phyloP scores from a whole-genome alignment of 2,329 filamentous ascomycete species.

The Alternaria sp. region DNA sequence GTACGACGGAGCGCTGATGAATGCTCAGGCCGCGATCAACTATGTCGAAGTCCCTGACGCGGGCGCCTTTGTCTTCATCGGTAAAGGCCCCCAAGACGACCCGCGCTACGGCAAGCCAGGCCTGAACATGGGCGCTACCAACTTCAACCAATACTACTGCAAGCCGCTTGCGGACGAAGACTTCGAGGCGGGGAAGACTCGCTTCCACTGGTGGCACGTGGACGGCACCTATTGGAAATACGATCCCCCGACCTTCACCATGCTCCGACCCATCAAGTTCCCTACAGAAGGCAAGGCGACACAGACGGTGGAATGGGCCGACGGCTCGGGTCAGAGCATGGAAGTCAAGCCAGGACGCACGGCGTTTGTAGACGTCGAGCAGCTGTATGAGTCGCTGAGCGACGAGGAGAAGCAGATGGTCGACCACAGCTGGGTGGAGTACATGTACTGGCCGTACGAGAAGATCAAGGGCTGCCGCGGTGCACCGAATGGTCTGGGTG shows the following conservation, averaged over 20 bases:
- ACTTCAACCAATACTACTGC: conserved; percentile 1
- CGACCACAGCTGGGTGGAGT: conserved; percentile 4
- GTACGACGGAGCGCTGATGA: background rate
- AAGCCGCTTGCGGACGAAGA: conserved; percentile 4
- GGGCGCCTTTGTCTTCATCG: conserved; percentile 3
- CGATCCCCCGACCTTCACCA: background rate
- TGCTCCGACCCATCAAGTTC: conserved; percentile 3
- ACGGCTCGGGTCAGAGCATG: background rate
- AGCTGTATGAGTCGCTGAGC: conserved; percentile 3
- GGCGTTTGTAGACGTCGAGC: conserved; percentile 1
- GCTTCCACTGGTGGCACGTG: conserved; percentile 3
- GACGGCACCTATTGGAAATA: background rate
- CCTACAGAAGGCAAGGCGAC: background rate
- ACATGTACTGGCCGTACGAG: background rate
- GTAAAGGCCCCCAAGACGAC: conserved; percentile 4
- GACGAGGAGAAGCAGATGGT: conserved; percentile 3
- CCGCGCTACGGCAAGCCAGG: conserved; percentile 2
- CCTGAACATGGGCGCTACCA: conserved; percentile 4
- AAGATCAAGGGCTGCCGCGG: conserved; percentile 3
- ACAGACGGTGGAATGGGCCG: conserved; percentile 5
- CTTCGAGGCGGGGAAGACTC: conserved; percentile 2
- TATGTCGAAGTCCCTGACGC: conserved; percentile 4
- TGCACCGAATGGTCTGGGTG: conserved; percentile 1
- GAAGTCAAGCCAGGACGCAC: conserved; percentile 1
- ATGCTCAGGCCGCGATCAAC: background rate